Evolutionary conservation across 192 early-diverging fungal species (phyloP), one percentile per base, ranked within the genome.

Genomic region (Lobulomyces angularis): DNA sequence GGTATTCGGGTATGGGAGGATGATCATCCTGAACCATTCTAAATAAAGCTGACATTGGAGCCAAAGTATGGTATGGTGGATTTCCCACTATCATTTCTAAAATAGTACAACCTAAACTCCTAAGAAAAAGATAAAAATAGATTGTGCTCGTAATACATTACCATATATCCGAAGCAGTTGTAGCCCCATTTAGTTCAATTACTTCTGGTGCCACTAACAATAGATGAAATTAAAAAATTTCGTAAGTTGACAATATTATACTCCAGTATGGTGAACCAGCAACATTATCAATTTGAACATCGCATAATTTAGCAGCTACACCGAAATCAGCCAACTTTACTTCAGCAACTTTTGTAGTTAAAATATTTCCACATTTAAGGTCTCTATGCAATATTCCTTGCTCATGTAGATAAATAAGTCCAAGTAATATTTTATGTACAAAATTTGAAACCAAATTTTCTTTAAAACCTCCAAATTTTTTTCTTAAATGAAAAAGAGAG

Each of bases 321-420:
- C 93, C 93, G 69, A 97, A 97, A 50, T 97, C 93, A 0, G 88
- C 82, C 24, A 97, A 64, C 55, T 97, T 97, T 3, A 92, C 88
- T 51, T 88, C 79, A 1, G 89, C 93, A 21, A 79, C 79, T 48
- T 97, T 97, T n/a, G 93, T 97, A 0, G 87, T 86, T 29, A 97
- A 55, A 35, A 97, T 86, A 58, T 97, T 97, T 34, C 89, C 89
- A 2, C 53, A 54, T 57, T 61, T 97, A 19, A 97, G 56, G 55
- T 97, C 94, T 42, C 88, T 78, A 59, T 97, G 94, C n/a, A 69
- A 55, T 44, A 85, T 79, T 37, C 86, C 74, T 42, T 89, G 78
- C 3, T 70, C 69, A 53, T 97, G 94, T 32, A 97, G 56, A 58
- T 89, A 97, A 6, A 79, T 69, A 1, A 97, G 70, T 0, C 94